Conservation (phyloP, 768 basidiomycete genomes). For the Gelatoporia subvermispora region DNA sequence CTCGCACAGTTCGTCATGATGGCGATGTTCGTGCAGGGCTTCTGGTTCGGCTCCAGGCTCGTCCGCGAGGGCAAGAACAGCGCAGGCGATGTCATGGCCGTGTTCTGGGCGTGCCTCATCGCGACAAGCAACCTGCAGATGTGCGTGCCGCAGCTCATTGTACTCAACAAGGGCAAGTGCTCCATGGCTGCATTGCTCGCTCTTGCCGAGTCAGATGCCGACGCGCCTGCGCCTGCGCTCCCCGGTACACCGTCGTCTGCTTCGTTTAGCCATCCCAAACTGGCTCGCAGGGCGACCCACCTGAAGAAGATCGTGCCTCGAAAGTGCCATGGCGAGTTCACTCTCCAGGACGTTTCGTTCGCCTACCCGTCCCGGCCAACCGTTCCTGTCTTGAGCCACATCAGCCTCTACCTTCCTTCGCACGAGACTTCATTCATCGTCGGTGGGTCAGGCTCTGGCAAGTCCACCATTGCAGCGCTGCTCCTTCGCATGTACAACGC, state of each 20-base stretch:
- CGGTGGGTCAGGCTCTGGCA: conserved; percentile 74
- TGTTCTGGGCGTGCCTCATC: conserved; percentile 96
- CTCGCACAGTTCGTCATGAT: conserved; percentile 78
- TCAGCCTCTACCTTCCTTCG: conserved; percentile 66
- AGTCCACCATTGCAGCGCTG: conserved; percentile 64
- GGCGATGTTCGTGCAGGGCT: conserved; percentile 93
- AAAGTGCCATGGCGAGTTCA: conserved; percentile 67
- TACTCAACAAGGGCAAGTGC: conserved; percentile 77
- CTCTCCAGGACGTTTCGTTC: conserved; percentile 56
- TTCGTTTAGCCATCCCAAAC: conserved; percentile 8
- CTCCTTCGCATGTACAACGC: conserved; percentile 72
- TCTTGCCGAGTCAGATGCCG: conserved; percentile 39
- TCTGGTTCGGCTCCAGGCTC: conserved; percentile 91
- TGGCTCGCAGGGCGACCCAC: conserved; percentile 14
- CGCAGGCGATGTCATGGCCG: conserved; percentile 86
- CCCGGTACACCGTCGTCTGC: conserved; percentile 11
- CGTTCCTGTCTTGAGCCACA: conserved; percentile 49
- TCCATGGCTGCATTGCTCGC: conserved; percentile 67
- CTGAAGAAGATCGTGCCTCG: conserved; percentile 64
- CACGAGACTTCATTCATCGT: conserved; percentile 77
- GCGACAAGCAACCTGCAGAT: conserved; percentile 85
- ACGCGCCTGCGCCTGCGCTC: conserved; percentile 21
- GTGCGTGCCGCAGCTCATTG: conserved; percentile 77
- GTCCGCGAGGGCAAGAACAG: conserved; percentile 70
- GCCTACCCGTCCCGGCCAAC: conserved; percentile 70